These are phyloP conservation scores for Phoenix roebelenii DNA, from an alignment of 176 grass and related monocot species.

Conservation along the genomic window DNA sequence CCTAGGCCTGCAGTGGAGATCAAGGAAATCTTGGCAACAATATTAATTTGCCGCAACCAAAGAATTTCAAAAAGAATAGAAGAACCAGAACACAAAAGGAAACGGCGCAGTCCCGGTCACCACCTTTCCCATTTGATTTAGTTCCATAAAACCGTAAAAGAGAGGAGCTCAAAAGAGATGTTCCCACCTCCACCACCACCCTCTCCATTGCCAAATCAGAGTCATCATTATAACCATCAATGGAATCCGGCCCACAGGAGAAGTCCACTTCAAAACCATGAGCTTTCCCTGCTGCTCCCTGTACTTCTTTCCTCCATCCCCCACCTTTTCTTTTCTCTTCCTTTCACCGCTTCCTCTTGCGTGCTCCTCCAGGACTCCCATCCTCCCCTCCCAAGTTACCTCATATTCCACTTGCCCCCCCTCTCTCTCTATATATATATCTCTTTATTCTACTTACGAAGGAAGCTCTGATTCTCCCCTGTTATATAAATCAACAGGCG, in stretches of 20 bases:
- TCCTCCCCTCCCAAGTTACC: constrained; percentile 69
- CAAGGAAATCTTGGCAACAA: no score
- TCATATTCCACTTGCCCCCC: constrained; percentile 32
- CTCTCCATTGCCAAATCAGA: not conserved
- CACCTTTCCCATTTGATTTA: constrained; percentile 9
- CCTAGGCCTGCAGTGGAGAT: no score
- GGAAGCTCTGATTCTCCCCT: constrained; percentile 41
- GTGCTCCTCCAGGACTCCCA: constrained; percentile 46
- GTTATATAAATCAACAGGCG: constrained; percentile 28
- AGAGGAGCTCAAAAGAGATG: constrained; percentile 8
- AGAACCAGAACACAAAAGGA: no score
- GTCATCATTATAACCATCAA: constrained; percentile 23
- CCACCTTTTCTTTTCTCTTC: constrained; percentile 38
- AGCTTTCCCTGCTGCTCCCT: constrained; percentile 3
- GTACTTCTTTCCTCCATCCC: constrained; percentile 22
- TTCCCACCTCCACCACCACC: constrained; percentile 22
- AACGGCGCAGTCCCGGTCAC: not conserved
- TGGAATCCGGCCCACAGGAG: constrained; percentile 5
- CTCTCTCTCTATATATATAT: not conserved
- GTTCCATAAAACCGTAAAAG: constrained; percentile 21
- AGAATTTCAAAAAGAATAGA: no score
- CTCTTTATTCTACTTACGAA: constrained; percentile 27
- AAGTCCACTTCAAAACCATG: constrained; percentile 25
- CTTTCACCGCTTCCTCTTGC: constrained; percentile 26
- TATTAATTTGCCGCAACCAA: no score